Percentiles rank a stretch among this genome's conserved stretches.
Evolutionary conservation across 495 filamentous ascomycete species (phyloP).

Genomic region (Trichocladium antarcticum): DNA sequence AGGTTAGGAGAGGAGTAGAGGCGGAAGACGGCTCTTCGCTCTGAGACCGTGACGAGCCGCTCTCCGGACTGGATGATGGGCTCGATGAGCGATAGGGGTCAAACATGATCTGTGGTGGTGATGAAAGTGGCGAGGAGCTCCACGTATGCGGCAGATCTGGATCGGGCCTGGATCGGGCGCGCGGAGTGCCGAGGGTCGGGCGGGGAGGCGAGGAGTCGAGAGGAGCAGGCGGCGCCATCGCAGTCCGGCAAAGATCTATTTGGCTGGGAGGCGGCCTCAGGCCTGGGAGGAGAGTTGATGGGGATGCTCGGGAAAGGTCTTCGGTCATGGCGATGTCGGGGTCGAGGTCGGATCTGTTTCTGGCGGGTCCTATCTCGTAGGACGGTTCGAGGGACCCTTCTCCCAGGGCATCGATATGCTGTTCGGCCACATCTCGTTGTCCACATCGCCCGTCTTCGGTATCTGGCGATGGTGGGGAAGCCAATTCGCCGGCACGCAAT

Average conservation of each 20-base stretch:
- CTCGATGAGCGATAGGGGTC: conserved; percentile 34
- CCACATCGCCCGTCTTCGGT: neutral
- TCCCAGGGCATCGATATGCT: neutral
- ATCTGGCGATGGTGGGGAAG: conserved; percentile 3
- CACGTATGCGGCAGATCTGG: conserved; percentile 6
- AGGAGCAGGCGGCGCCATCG: neutral
- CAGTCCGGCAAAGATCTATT: neutral
- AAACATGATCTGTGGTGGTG: conserved; percentile 34
- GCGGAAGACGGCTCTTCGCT: conserved; percentile 30
- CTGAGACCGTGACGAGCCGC: conserved; percentile 26
- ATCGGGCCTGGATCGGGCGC: neutral
- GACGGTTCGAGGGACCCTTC: neutral
- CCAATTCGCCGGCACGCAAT: conserved; percentile 16
- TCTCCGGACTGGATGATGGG: conserved; percentile 18
- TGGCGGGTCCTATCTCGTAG: neutral
- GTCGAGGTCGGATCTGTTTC: no score
- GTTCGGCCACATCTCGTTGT: neutral
- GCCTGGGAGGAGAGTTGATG: conserved; percentile 6
- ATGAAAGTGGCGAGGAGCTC: conserved; percentile 37
- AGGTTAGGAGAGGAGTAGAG: conserved; percentile 30
- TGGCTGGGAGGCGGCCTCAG: neutral
- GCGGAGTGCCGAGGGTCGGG: conserved; percentile 6
- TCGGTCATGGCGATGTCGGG: neutral
- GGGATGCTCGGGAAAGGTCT: neutral
- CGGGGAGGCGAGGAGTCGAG: conserved; percentile 20